These are phyloP conservation scores for Emergomyces orientalis DNA, from an alignment of 2,329 filamentous ascomycete genomes.

Conservation along the genomic window DNA sequence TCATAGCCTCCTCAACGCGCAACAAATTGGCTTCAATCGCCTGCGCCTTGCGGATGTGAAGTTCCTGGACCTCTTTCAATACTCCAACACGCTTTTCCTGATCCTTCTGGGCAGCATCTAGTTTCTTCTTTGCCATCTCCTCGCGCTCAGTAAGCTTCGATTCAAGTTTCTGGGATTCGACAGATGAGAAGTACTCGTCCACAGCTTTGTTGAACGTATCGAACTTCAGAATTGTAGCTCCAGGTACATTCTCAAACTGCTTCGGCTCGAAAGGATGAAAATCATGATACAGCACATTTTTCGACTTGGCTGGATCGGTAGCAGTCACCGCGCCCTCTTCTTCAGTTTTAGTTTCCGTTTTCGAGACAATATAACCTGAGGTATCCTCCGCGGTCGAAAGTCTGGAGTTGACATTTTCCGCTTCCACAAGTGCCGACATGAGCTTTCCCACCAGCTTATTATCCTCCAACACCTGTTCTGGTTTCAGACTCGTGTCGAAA, in stretches of 20 bases:
- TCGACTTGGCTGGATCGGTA: constrained; percentile 28
- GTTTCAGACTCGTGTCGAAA: constrained; percentile 60
- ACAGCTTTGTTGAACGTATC: constrained; percentile 86
- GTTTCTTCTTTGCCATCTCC: constrained; percentile 67
- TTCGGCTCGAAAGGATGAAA: constrained; percentile 85
- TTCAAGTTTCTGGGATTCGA: constrained; percentile 87
- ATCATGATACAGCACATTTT: constrained; percentile 69
- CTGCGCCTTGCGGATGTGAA: constrained; percentile 80
- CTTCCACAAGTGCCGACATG: constrained; percentile 58
- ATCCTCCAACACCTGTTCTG: constrained; percentile 60
- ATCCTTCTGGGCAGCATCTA: constrained; percentile 74
- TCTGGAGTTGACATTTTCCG: constrained; percentile 57
- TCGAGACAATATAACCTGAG: constrained; percentile 84
- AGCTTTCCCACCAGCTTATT: constrained; percentile 57
- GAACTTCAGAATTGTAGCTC: constrained; percentile 62
- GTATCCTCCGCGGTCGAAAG: constrained; percentile 57
- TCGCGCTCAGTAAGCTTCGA: constrained; percentile 75
- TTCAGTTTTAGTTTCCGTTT: constrained; percentile 34
- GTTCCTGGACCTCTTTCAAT: constrained; percentile 66
- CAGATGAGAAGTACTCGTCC: constrained; percentile 93
- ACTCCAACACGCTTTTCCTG: constrained; percentile 79
- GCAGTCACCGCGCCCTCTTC: constrained; percentile 27
- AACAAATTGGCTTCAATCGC: constrained; percentile 87
- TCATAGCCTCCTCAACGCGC: constrained; percentile 83
- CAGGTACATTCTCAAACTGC: constrained; percentile 62